phyloP scores from a whole-genome alignment of 192 early-diverging fungal species.

The Backusella psychrophila region DNA sequence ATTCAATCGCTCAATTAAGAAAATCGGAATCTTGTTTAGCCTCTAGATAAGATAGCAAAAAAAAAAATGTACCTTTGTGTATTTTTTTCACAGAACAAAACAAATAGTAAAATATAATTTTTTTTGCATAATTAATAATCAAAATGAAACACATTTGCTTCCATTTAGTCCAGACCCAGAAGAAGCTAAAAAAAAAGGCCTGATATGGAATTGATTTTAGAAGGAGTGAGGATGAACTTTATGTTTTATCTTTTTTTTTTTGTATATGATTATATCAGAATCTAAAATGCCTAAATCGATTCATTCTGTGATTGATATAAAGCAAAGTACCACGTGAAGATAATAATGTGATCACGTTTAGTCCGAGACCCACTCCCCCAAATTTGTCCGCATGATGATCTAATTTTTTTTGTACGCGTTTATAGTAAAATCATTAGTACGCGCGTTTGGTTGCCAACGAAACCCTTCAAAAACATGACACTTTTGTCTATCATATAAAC shows the following conservation, averaged over 20 bases:
- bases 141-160: neutral
- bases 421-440: no score
- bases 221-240: no score
- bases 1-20: neutral
- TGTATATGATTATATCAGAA: no score
- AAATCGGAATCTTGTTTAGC: neutral
- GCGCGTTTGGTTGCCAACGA: no score
- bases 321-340: neutral
- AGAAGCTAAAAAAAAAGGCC: neutral
- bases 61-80: no score
- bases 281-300: neutral
- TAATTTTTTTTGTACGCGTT: neutral
- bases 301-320: neutral
- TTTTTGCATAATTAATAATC: neutral
- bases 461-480: neutral
- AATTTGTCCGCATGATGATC: no score
- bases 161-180: neutral
- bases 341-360: neutral
- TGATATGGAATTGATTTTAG: neutral
- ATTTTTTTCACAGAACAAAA: neutral
- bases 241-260: neutral
- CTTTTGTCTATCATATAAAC: neutral
- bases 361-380: no score
- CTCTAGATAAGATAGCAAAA: neutral
- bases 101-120: neutral